A percentile compares a stretch with the other conserved stretches of the same genome.
Conservation (phyloP, 2,329 filamentous ascomycete species). For the Fusarium clavum region DNA sequence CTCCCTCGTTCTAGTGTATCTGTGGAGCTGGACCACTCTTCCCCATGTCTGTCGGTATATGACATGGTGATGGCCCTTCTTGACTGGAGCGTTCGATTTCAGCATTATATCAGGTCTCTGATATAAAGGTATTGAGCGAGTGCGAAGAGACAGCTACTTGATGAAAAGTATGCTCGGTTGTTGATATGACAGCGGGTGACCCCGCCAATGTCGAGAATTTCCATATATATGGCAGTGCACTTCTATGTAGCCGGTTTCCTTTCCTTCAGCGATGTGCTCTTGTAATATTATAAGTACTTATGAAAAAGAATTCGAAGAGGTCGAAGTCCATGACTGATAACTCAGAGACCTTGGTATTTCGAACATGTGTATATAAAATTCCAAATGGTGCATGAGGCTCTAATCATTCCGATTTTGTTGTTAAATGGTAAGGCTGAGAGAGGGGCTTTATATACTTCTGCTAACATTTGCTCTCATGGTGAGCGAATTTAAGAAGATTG, state of each 20-base stretch:
- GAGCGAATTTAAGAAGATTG: neutral
- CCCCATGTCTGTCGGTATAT: neutral
- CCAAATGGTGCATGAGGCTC: neutral
- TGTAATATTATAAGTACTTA: neutral
- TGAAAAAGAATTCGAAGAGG: neutral
- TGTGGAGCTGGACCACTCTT: neutral
- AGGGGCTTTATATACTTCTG: neutral
- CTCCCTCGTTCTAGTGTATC: neutral
- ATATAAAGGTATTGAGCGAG: neutral
- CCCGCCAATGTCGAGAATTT: too few relatives aligned
- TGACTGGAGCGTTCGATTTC: neutral
- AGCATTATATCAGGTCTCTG: neutral
- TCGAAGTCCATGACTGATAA: neutral
- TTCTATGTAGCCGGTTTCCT: too few relatives aligned
- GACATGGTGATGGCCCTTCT: neutral
- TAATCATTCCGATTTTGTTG: neutral
- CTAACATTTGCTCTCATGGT: neutral
- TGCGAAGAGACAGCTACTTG: neutral
- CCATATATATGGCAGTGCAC: too few relatives aligned
- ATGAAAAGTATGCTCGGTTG: neutral
- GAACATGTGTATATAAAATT: neutral
- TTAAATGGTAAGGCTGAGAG: neutral
- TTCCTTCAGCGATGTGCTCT: too few relatives aligned
- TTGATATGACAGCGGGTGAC: too few relatives aligned
- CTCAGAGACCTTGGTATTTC: neutral